These are phyloP conservation scores for Polytrichum formosum DNA, from an alignment of 225 moss, liverwort and hornwort species.

Conservation along the genomic window DNA sequence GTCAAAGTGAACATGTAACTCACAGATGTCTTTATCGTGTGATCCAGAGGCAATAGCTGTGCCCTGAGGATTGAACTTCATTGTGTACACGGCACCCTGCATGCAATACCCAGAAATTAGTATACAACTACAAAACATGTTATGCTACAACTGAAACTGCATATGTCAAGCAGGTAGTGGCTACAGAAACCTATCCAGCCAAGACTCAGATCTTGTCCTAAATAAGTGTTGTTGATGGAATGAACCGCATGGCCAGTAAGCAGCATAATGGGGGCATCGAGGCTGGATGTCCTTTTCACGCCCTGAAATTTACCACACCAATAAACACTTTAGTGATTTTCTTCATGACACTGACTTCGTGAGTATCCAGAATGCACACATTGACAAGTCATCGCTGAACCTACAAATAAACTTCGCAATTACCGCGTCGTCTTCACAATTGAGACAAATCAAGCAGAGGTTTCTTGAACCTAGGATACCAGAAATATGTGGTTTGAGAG, in stretches of 20 bases:
- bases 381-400: background rate
- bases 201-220: no score
- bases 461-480: no score
- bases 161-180: no score
- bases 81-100: constrained; percentile 67
- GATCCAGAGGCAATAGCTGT: constrained; percentile 94
- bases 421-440: no score
- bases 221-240: background rate
- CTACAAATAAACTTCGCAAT: background rate
- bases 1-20: constrained; percentile 8
- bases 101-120: background rate
- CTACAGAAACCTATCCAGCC: no score
- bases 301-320: constrained; percentile 28
- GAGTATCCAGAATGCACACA: background rate
- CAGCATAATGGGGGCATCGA: constrained; percentile 91
- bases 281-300: constrained; percentile 82
- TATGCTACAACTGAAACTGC: no score
- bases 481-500: no score
- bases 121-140: background rate
- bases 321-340: background rate
- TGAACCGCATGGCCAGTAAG: constrained; percentile 80
- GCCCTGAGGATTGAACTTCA: constrained; percentile 93
- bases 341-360: background rate
- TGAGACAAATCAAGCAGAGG: no score
- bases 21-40: constrained; percentile 89